Base-by-base conservation (phyloP, 2,329 filamentous ascomycete genomes). In the Chaetomium olivaceum region DNA sequence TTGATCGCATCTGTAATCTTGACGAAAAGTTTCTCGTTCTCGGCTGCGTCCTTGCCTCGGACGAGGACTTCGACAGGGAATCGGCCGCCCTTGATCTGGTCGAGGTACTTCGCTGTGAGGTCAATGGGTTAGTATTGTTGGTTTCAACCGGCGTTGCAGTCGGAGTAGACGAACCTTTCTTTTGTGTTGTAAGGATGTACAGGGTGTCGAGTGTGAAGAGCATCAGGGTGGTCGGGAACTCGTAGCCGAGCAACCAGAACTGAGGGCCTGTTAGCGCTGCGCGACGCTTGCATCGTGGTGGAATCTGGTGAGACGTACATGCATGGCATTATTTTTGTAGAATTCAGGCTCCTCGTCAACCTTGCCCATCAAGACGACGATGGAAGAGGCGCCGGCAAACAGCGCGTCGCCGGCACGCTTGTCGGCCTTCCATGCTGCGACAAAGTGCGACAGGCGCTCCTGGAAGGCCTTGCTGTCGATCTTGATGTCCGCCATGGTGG, bases 161-260 rank as follows among this genome's bases (percentile, higher is more conserved):
- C 39, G 27, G 64, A 54, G 46, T 36, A 3, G 19, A 56, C 67
- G 58, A 51, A 96, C 93, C 94, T 87, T 99, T 99, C 81, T 99
- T 99, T 66, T 92, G 90, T 6, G 95, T 99, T 7, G 95, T 99
- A 70, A 99, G 88, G 66, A 98, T 90, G 80, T 95, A 96, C 73
- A 98, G 84, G 56, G 88, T 88, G 68, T 98, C 95, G 67, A 89
- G 82, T 1, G 94, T 98, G 77, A 99, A 89, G 61, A 99, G 85
- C 83, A 99, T 92, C 69, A 99, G 83, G 0, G 95, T 99, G 48
- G 94, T 93, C 39, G 95, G 95, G 75, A 99, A 99, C 78, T 99
- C 95, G 83, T 99, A 99, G 74, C 95, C 95, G 68, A 99, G 87
- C 63, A 99, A 85, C 96, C 96, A 99, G 80, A 98, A 96, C 93